These are phyloP conservation scores for Parathielavia appendiculata DNA, from an alignment of 495 filamentous ascomycete species.

Conservation along the genomic window DNA sequence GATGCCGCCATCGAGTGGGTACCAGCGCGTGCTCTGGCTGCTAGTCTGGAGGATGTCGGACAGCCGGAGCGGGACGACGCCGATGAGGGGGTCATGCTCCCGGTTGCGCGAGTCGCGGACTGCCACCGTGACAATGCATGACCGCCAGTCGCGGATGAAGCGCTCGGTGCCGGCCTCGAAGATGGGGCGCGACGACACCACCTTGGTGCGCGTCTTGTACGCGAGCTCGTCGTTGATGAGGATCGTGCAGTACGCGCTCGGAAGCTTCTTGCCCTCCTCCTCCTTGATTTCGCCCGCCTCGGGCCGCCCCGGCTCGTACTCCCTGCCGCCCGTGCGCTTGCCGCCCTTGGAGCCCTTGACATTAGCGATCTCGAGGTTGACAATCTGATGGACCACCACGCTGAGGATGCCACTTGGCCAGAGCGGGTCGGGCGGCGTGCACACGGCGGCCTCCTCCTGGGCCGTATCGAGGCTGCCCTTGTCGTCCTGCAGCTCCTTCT, in stretches of 20 bases:
- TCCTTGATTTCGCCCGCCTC: conserved; percentile 78
- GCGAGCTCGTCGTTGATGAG: conserved; percentile 83
- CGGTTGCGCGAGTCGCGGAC: conserved; percentile 83
- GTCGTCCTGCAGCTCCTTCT: conserved; percentile 79
- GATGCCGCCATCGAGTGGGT: conserved; percentile 55
- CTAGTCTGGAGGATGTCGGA: conserved; percentile 79
- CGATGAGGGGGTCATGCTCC: conserved; percentile 91
- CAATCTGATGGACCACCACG: conserved; percentile 87
- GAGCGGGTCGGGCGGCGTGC: conserved; percentile 88
- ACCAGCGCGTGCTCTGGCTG: conserved; percentile 66
- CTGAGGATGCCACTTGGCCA: conserved; percentile 86
- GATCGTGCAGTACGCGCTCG: conserved; percentile 88
- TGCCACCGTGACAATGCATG: conserved; percentile 75
- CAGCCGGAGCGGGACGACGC: conserved; percentile 80
- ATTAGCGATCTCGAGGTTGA: conserved; percentile 83
- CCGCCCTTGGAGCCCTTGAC: conserved; percentile 61
- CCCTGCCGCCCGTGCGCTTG: conserved; percentile 62
- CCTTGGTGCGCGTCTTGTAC: conserved; percentile 87
- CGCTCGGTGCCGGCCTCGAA: conserved; percentile 94
- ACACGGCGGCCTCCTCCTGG: conserved; percentile 75
- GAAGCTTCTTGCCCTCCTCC: conserved; percentile 70
- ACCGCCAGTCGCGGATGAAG: conserved; percentile 93
- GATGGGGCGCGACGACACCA: conserved; percentile 86
- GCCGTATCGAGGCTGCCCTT: conserved; percentile 71
- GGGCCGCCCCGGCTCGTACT: conserved; percentile 83